Evolutionary conservation across 306 rosid species (phyloP).

Genomic region (Astragalus membranaceus): DNA sequence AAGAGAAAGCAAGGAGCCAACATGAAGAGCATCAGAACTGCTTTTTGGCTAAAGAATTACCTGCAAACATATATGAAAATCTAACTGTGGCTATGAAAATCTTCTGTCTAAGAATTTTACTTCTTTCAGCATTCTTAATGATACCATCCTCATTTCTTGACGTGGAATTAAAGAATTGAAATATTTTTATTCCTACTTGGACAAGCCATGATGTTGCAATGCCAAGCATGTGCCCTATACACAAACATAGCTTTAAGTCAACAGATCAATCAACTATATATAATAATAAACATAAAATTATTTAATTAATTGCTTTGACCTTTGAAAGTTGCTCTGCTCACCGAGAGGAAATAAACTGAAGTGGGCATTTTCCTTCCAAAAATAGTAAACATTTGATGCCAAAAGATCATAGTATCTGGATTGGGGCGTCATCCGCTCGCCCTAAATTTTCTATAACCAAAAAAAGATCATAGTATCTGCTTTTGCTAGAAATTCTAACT

Average conservation of each 20-base stretch:
- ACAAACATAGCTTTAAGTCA: constrained; percentile 12
- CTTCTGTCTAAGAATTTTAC: constrained; percentile 35
- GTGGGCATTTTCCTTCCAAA: constrained; percentile 51
- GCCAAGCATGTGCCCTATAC: constrained; percentile 62
- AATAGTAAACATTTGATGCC: background rate
- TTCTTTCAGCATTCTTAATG: constrained; percentile 27
- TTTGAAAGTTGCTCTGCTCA: constrained; percentile 68
- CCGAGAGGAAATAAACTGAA: constrained; percentile 43
- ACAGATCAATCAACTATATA: constrained; percentile 12
- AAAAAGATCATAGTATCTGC: too few species aligned
- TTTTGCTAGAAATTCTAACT: background rate
- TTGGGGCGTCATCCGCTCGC: too few species aligned
- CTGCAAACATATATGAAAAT: too few species aligned
- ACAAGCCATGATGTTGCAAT: constrained; percentile 79
- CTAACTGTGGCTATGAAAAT: constrained; percentile 42
- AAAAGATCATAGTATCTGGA: background rate
- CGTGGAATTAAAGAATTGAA: constrained; percentile 25
- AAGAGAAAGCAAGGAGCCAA: too few species aligned
- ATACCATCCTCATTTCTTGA: constrained; percentile 32
- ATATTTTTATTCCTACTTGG: constrained; percentile 62
- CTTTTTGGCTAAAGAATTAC: too few species aligned
- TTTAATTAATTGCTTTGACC: constrained; percentile 30
- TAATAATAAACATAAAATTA: background rate
- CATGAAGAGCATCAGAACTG: too few species aligned
- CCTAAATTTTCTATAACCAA: too few species aligned